phyloP scores from a whole-genome alignment of 306 rosid genomes.

The Luffa aegyptiaca region DNA sequence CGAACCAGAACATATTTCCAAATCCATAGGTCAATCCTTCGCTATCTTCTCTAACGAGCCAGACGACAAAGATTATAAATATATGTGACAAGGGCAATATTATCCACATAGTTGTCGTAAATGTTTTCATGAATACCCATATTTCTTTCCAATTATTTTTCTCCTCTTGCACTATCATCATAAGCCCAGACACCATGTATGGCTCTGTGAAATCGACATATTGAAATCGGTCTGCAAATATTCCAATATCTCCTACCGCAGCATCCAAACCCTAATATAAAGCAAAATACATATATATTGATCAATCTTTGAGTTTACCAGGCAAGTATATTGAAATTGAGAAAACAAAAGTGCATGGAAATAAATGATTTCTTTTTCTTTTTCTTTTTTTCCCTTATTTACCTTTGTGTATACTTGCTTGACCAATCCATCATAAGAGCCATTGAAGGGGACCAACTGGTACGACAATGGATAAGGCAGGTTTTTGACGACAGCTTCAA shows the following conservation, averaged over 20 bases:
- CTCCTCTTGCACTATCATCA: conserved; percentile 35
- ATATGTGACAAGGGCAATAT: conserved; percentile 26
- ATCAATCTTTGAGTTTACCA: no score
- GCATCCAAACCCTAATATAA: conserved; percentile 28
- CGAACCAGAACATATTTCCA: conserved; percentile 49
- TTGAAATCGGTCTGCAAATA: conserved; percentile 30
- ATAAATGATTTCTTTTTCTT: no score
- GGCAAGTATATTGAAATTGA: no score
- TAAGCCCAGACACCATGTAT: conserved; percentile 32
- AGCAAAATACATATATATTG: no score
- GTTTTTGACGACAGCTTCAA: conserved; percentile 23
- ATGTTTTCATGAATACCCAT: conserved; percentile 35
- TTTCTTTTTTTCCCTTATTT: background rate
- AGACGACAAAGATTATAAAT: conserved; percentile 33
- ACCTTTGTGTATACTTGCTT: conserved; percentile 39
- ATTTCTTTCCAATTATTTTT: conserved; percentile 19
- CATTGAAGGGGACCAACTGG: conserved; percentile 24
- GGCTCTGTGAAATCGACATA: conserved; percentile 39
- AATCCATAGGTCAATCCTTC: conserved; percentile 14
- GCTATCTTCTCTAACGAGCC: conserved; percentile 36
- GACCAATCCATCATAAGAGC: conserved; percentile 44
- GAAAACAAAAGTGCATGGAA: no score
- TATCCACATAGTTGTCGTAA: conserved; percentile 43
- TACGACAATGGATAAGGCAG: conserved; percentile 29
- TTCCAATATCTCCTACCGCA: conserved; percentile 50